Percentiles rank a stretch among this genome's conserved stretches.
phyloP scores from a whole-genome alignment of 192 early-diverging fungal species.

The Coemansia nantahalensis region DNA sequence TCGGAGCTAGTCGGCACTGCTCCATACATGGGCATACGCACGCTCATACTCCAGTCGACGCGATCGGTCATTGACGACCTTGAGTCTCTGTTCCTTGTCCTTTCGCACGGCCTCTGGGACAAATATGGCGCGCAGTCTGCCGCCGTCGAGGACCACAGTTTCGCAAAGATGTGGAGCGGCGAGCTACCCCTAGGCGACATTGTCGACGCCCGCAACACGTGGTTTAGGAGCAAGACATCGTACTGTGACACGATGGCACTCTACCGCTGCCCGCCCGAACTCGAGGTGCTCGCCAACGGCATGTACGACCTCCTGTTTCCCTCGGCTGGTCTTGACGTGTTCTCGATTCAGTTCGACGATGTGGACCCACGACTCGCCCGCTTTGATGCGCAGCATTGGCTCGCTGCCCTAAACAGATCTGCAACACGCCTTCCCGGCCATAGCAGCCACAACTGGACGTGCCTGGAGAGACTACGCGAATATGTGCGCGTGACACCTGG shows the following conservation, averaged over 20 bases:
- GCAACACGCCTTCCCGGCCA: too few species aligned
- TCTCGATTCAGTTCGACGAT: too few species aligned
- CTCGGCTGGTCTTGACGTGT: not conserved
- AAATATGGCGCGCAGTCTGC: not conserved
- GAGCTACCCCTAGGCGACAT: not conserved
- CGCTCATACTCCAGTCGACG: not conserved
- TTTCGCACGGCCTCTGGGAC: not conserved
- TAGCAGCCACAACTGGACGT: too few species aligned
- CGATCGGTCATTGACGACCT: conserved; percentile 5
- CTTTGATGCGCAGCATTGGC: too few species aligned
- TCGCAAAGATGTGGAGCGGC: conserved; percentile 1
- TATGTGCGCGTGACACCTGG: too few species aligned
- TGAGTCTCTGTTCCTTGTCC: conserved; percentile 2
- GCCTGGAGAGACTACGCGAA: too few species aligned
- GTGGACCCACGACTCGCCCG: too few species aligned
- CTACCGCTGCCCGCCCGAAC: not conserved
- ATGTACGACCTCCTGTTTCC: conserved; percentile 8
- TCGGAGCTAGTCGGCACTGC: conserved; percentile 2
- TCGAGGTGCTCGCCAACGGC: not conserved
- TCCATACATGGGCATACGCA: conserved; percentile 1
- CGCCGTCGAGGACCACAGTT: not conserved
- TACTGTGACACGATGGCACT: not conserved
- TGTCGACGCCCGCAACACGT: not conserved
- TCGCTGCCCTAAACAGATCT: too few species aligned
- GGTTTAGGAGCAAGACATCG: not conserved